Conservation (phyloP, 208 protist species). For the Leptomonas pyrrhocoris region DNA sequence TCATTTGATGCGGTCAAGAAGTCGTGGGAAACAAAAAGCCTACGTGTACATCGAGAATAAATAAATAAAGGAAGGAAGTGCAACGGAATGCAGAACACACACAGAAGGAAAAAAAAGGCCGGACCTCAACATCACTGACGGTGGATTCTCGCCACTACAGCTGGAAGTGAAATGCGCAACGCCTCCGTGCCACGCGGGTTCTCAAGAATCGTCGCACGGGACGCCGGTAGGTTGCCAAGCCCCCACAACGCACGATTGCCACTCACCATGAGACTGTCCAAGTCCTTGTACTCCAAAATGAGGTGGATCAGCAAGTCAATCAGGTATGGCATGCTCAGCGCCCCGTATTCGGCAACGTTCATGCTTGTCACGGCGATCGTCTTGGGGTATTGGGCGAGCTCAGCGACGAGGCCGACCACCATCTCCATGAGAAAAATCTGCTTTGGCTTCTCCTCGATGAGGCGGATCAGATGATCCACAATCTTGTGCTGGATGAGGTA, state of each 20-base stretch:
- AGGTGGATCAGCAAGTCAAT: constrained; percentile 78
- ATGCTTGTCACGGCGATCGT: constrained; percentile 37
- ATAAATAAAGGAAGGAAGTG: not conserved
- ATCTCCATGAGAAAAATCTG: constrained; percentile 88
- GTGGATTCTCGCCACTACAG: constrained; percentile 46
- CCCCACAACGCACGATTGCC: constrained; percentile 85
- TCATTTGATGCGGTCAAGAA: too few species aligned
- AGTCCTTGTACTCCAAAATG: constrained; percentile 75
- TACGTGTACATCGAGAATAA: not conserved
- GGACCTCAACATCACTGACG: constrained; percentile 1
- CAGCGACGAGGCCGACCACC: constrained; percentile 68
- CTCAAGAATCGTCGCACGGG: constrained; percentile 69
- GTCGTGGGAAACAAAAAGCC: not conserved
- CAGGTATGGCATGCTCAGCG: constrained; percentile 42
- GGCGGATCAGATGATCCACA: constrained; percentile 59
- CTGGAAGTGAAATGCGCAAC: constrained; percentile 65
- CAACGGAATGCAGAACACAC: not conserved
- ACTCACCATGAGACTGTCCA: constrained; percentile 71
- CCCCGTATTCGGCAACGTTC: constrained; percentile 24
- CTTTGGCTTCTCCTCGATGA: constrained; percentile 61
- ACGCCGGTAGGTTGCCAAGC: constrained; percentile 74
- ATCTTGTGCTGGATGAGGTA: constrained; percentile 51
- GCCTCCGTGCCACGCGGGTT: constrained; percentile 69
- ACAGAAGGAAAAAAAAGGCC: not conserved
- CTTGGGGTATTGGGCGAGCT: constrained; percentile 59